phyloP scores from a whole-genome alignment of 1,139 yeast species.

The Scheffersomyces segobiensis region DNA sequence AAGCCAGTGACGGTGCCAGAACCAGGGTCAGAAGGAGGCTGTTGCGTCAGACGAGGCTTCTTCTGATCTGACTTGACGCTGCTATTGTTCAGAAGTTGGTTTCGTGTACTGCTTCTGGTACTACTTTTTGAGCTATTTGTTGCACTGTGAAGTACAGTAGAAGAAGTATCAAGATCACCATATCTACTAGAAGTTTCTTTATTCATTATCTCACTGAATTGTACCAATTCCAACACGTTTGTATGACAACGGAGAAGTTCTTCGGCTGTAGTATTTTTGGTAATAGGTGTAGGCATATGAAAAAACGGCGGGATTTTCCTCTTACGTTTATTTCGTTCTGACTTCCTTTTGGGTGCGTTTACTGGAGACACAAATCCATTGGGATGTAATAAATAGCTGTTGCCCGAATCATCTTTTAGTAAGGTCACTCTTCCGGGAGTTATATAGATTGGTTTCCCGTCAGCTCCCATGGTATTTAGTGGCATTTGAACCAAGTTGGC shows the following conservation, averaged over 20 bases:
- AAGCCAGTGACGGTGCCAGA: neutral
- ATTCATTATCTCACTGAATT: conserved; percentile 19
- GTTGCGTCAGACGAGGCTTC: neutral
- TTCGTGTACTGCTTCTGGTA: neutral
- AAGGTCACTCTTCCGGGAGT: neutral
- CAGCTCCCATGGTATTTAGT: neutral
- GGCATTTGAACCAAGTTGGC: neutral
- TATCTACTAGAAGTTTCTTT: conserved; percentile 23
- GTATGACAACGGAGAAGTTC: conserved; percentile 24
- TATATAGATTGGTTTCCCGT: neutral
- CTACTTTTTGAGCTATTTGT: conserved; percentile 6
- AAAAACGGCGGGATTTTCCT: conserved; percentile 8
- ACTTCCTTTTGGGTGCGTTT: conserved; percentile 2
- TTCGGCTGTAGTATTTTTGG: conserved; percentile 16
- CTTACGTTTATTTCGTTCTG: conserved; percentile 5
- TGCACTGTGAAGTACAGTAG: conserved; percentile 18
- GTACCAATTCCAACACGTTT: conserved; percentile 23
- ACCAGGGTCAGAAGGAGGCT: neutral
- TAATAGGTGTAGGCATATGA: conserved; percentile 16
- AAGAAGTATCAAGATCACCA: conserved; percentile 29
- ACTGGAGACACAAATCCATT: conserved; percentile 12
- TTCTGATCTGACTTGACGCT: neutral
- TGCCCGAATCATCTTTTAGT: conserved; percentile 3
- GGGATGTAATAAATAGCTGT: conserved; percentile 11
- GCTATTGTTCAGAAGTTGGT: neutral